Evolutionary conservation across 345 rosid genomes (phyloP), one percentile per base, ranked within the genome.

Genomic region (Syzygium aqueum): DNA sequence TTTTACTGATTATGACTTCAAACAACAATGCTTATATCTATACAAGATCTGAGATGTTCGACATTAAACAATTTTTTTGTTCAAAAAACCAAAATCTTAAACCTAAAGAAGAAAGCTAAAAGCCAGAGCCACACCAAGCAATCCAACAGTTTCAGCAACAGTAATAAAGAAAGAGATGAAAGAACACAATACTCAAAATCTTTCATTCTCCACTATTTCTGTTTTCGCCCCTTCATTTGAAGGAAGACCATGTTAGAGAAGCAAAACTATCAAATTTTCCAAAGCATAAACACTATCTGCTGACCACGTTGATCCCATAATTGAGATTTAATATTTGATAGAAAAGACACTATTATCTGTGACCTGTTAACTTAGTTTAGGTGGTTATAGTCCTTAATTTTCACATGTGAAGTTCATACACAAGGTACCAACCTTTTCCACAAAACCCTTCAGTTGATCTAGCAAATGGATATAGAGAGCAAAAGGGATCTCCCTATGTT

Each of bases 371-470:
- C 52, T 53, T 51, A 7, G 85, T 19, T 67, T 28, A 73, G 73
- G 53, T 61, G 40, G 50, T 67, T 23, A 65, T 49, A 86, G 23
- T 86, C 37, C 82, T 25, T 43, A 23, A 51, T 21, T 40, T 30
- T 49, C 21, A 86, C 67, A 86, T 17, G 40, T 23, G 46, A 63
- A 65, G 43, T 65, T 65, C 21, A 86, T 23, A 2, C 46, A 67
- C 10, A 15, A n/a, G 84, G n/a, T 28, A 85, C 90, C 52, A 85
- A 95, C 99, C 99, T 93, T 88, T 73, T 17, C 89, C 83, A 91
- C 85, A 56, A 94, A 87, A 50, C 27, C 65, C 77, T 87, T 84
- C 88, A 97, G 88, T 27, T 88, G 86, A 33, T 65, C 86, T 49
- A 11, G 84, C 85, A 94, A 78, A 80, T 14, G 77, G 37, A 15